These are phyloP conservation scores for Silene coronaria DNA, from an alignment of 179 eudicot species.

Conservation along the genomic window DNA sequence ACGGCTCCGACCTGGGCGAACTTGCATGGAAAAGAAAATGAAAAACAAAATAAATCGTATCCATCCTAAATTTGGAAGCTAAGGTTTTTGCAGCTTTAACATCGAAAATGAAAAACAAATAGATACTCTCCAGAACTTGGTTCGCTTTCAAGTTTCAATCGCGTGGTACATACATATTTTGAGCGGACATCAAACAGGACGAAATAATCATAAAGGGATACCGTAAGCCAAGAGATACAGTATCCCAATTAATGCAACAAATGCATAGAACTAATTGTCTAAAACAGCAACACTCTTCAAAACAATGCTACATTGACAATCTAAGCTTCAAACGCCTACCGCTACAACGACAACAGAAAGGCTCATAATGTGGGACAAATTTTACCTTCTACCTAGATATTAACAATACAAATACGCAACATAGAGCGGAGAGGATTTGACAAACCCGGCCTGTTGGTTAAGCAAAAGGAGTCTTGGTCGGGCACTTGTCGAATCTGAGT, in stretches of 20 bases:
- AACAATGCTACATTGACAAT: neutral
- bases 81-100: too few species aligned
- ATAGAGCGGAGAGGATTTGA: neutral
- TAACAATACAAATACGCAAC: constrained; percentile 15
- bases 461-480: neutral
- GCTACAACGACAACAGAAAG: neutral
- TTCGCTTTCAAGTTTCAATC: too few species aligned
- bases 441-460: neutral
- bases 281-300: constrained; percentile 1
- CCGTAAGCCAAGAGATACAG: too few species aligned
- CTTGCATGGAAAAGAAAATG: too few species aligned
- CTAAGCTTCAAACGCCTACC: constrained; percentile 3
- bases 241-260: neutral
- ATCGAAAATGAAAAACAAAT: too few species aligned
- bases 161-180: too few species aligned
- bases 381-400: constrained; percentile 21
- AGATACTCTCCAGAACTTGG: too few species aligned
- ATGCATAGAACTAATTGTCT: neutral
- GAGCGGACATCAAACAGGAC: too few species aligned
- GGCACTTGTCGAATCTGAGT: neutral
- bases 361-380: neutral
- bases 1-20: too few species aligned
- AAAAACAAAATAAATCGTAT: too few species aligned
- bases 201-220: too few species aligned
- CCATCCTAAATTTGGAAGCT: too few species aligned